Evolutionary conservation across 768 basidiomycete genomes (phyloP).

Genomic region (Phlebiopsis gigantea): DNA sequence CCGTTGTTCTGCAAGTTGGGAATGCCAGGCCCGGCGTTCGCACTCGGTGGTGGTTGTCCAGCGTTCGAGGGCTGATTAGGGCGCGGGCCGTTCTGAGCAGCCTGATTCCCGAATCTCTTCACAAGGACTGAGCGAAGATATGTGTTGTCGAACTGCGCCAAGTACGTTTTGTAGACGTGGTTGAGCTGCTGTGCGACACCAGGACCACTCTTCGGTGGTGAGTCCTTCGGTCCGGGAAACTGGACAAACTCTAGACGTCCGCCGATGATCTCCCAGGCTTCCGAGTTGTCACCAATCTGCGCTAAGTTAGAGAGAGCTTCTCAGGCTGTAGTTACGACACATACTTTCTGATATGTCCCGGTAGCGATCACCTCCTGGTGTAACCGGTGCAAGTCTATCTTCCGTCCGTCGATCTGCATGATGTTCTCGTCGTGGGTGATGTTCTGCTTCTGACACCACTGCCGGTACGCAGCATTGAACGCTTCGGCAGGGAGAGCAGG

Average conservation of each 20-base stretch:
- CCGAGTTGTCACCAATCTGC: constrained; percentile 20
- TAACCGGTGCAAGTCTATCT: constrained; percentile 54
- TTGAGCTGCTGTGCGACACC: constrained; percentile 55
- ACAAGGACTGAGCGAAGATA: constrained; percentile 10
- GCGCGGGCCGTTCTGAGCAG: not conserved
- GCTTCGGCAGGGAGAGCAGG: constrained; percentile 12
- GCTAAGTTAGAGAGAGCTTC: no score
- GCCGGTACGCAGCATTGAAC: constrained; percentile 49
- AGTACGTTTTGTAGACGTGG: constrained; percentile 55
- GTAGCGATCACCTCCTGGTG: constrained; percentile 56
- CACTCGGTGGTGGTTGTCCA: not conserved
- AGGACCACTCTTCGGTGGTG: constrained; percentile 60
- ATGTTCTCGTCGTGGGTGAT: constrained; percentile 36
- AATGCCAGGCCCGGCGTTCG: not conserved
- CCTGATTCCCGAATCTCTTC: not conserved
- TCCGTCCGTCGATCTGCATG: constrained; percentile 45
- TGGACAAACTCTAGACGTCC: constrained; percentile 62
- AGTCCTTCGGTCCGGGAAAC: constrained; percentile 44
- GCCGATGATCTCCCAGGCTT: constrained; percentile 61
- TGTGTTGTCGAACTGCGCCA: constrained; percentile 50
- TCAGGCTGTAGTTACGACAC: constrained; percentile 19
- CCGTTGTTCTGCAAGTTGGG: not conserved
- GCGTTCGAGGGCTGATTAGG: not conserved
- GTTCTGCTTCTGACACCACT: constrained; percentile 38
- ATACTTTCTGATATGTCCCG: constrained; percentile 46